Percentiles rank a stretch among this genome's conserved stretches.
Evolutionary conservation across 805 yeast species (phyloP).

Genomic region (Ogataea dorogensis): DNA sequence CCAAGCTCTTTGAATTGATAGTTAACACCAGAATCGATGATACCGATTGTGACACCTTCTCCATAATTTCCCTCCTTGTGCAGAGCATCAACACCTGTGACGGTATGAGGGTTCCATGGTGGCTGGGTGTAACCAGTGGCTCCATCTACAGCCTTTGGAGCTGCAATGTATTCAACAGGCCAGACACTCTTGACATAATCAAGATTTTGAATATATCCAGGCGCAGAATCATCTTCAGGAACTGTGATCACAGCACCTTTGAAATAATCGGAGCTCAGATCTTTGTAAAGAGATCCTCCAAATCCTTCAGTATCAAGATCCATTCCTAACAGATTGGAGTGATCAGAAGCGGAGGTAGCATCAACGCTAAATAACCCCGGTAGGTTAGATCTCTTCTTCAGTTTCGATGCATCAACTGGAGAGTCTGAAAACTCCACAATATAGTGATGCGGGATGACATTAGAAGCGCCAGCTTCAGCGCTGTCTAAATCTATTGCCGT

Average conservation of each 20-base stretch:
- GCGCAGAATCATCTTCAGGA: conserved; percentile 2
- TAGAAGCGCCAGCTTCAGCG: too few species aligned
- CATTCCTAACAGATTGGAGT: conserved; percentile 1
- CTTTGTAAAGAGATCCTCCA: conserved; percentile 4
- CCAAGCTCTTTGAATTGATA: conserved; percentile 20
- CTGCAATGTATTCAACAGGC: conserved; percentile 8
- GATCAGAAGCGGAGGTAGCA: conserved; percentile 1
- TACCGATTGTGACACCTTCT: conserved; percentile 16
- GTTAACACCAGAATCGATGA: conserved; percentile 20
- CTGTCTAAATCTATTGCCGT: not conserved
- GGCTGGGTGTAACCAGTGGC: not conserved
- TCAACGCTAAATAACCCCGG: not conserved
- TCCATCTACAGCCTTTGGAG: conserved; percentile 1
- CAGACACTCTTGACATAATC: conserved; percentile 11
- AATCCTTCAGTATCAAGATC: conserved; percentile 4
- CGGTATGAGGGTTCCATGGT: conserved; percentile 20
- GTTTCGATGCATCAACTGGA: not conserved
- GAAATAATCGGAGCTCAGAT: conserved; percentile 8
- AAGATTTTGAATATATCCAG: conserved; percentile 3
- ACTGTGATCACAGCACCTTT: conserved; percentile 9
- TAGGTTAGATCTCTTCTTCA: conserved; percentile 1
- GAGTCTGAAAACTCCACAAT: conserved; percentile 8
- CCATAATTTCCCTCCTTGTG: conserved; percentile 20
- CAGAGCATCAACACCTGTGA: conserved; percentile 20
- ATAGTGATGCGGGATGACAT: conserved; percentile 8